These are phyloP conservation scores for Actinomucor elegans DNA, from an alignment of 371 early-diverging fungal genomes.

Conservation along the genomic window DNA sequence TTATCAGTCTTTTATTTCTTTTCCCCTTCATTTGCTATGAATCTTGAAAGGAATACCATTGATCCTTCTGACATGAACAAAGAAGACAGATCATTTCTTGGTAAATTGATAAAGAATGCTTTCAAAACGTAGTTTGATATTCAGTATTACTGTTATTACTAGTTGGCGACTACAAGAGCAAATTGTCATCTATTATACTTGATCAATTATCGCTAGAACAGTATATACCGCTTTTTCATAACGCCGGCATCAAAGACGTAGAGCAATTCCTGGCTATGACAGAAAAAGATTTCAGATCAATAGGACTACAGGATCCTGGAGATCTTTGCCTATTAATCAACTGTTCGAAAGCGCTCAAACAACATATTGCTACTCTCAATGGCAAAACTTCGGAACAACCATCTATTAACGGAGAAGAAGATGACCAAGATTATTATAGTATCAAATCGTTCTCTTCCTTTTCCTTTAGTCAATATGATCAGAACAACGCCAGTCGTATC, in stretches of 20 bases:
- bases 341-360: conserved; percentile 23
- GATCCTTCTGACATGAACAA: conserved; percentile 1
- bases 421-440: background rate
- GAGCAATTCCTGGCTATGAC: conserved; percentile 24
- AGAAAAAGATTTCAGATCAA: conserved; percentile 24
- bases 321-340: conserved; percentile 25
- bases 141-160: no score
- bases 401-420: no score
- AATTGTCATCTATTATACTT: conserved; percentile 27
- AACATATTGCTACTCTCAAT: conserved; percentile 26
- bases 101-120: background rate
- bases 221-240: conserved; percentile 32
- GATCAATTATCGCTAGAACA: conserved; percentile 29
- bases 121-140: no score
- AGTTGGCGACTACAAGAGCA: background rate
- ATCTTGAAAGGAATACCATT: background rate
- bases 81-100: background rate
- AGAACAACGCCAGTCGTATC: no score
- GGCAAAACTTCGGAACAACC: no score
- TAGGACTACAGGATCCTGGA: conserved; percentile 27
- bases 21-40: conserved; percentile 1
- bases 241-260: conserved; percentile 23
- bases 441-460: background rate
- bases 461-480: no score
- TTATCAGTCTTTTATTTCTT: background rate